Base-by-base conservation (phyloP, 2,329 filamentous ascomycete species). In the Fusarium paranaense region DNA sequence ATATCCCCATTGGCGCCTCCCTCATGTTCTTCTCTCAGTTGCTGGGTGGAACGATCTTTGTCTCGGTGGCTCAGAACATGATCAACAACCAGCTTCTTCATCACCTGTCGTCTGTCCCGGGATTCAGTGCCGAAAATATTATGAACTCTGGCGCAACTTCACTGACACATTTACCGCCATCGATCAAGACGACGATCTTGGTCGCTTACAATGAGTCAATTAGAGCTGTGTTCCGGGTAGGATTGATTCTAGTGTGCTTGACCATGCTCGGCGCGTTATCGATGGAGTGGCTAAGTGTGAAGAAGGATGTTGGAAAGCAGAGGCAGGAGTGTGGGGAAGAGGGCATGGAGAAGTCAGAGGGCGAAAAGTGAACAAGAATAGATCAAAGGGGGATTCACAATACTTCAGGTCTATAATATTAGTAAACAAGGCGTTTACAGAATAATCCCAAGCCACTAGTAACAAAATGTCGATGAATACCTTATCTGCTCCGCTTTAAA, bases 131-230 rank as follows among this genome's bases (percentile, higher is more conserved):
- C 3, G 25, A 68, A 5, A 61, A 40, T 6, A 69, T 75, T 2
- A 16, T 59, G 9, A 27, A 63, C 14, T 61, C 59, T 18, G 72
- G 72, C 6, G 71, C 69, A 14, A 75, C 69, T 0, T 71, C 68
- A 2, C 25, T 73, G 3, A 62, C 54, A 3, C 25, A 70, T 11
- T 27, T 75, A 1, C 70, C 71, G 2, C 11, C 33, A 11, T 52
- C 71, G 3, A 47, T 64, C 27, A 69, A 63, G 6, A 32, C 32
- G 3, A 60, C 52, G 2, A 68, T 77, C 2, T 32, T 80, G 16
- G 16, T 64, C 8, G 88, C 87, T 0, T 92, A 92, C 81, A 92
- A 92, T 74, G 74, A 82, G 8, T 86, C 90, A 0, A 76, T 93
- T 14, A 84, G 84, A 1, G 79, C 85, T 56, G 86, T 86, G 0